Evolutionary conservation across 1,284 basidiomycete species (phyloP).

Genomic region (Ustilago bromivora): DNA sequence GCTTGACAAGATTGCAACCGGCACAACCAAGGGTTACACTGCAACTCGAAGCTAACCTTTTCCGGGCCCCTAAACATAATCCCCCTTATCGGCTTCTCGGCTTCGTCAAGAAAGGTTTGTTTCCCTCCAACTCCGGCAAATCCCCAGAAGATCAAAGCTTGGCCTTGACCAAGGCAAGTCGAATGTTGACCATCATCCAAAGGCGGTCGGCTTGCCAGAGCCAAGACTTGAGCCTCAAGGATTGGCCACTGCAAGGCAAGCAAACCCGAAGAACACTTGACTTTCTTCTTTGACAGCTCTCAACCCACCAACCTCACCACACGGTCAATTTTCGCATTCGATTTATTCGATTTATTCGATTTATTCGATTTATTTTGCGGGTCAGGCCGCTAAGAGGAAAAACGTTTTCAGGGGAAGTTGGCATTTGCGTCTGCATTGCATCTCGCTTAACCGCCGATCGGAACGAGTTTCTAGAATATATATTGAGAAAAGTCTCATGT

Average conservation of each 20-base stretch:
- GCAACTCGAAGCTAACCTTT: background rate
- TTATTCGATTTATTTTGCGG: background rate
- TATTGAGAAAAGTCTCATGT: too few species aligned
- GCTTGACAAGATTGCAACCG: background rate
- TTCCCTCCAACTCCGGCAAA: too few species aligned
- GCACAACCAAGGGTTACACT: background rate
- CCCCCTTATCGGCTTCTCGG: too few species aligned
- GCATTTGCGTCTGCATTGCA: background rate
- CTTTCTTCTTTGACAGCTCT: constrained; percentile 17
- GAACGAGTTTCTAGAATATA: too few species aligned
- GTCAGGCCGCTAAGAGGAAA: background rate
- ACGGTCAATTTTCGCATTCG: too few species aligned
- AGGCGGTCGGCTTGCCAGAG: background rate
- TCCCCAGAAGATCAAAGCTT: too few species aligned
- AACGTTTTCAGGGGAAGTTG: constrained; percentile 32
- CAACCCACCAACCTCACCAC: background rate
- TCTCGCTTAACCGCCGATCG: background rate
- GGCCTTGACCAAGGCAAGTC: too few species aligned
- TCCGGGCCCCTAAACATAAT: constrained; percentile 6
- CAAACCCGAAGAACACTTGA: background rate
- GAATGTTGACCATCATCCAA: too few species aligned
- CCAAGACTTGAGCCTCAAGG: background rate
- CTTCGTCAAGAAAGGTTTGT: too few species aligned
- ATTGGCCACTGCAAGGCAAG: constrained; percentile 14
- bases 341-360: background rate